Base-by-base conservation (phyloP, 345 rosid species). In the Iberis pinnata region DNA sequence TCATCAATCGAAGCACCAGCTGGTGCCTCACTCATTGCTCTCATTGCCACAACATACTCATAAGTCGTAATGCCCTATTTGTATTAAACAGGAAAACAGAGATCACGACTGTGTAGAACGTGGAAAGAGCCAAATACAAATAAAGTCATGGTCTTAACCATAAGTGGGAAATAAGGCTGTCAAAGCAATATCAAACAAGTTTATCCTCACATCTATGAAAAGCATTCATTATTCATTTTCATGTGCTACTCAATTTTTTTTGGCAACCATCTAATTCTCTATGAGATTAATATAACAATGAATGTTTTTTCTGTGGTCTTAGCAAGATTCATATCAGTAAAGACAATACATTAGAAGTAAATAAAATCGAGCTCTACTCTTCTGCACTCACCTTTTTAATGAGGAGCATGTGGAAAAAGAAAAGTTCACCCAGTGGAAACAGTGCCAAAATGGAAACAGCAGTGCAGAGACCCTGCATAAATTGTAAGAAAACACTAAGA, bases 31-130 rank as follows among this genome's bases (percentile, higher is more conserved):
- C 96, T 87, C 95, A 87, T 82, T 29, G 95, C 83, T 81, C 96
- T 88, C 98, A 88, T 83, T 41, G 98, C 98, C 75, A 92, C 95
- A 48, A 92, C 93, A 68, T 79, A 92, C 66, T 92, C 98, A 20
- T 92, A 92, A 12, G 98, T 92, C 8, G 96, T 92, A 36, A 92
- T 84, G 10, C 98, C 98, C 98, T 92, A 43, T 37, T 29, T 10
- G 17, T 22, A 9, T 44, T 9, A 37, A 39, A 44, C 38, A 53
- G 5, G 25, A 58, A 16, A 53, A 14, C 9, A 18, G 24, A 53
- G 40, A 38, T 45, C 40, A 17, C 18, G n/a, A 13, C 32, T 5
- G 18, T 17, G 41, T 24, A 18, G 45, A 49, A 40, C 36, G 56
- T 56, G 44, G 13, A 10, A 48, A 20, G 15, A 47, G 31, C 42